phyloP scores from a whole-genome alignment of 2,329 filamentous ascomycete species.

The Colletotrichum orbiculare region DNA sequence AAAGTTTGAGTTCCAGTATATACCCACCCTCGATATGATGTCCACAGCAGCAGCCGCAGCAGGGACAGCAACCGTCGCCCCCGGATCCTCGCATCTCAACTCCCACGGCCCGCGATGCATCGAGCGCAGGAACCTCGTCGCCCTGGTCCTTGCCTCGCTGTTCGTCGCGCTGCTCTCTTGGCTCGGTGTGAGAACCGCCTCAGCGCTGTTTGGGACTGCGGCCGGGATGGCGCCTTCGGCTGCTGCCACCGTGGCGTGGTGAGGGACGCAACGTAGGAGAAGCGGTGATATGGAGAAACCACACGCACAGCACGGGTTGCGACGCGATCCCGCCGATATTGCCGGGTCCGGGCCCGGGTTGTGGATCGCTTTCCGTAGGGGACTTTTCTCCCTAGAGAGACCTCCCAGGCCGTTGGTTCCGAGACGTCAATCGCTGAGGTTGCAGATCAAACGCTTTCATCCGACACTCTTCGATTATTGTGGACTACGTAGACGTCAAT shows the following conservation, averaged over 20 bases:
- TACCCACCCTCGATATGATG: conserved; percentile 59
- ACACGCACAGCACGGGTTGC: neutral
- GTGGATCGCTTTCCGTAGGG: neutral
- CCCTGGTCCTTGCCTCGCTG: conserved; percentile 53
- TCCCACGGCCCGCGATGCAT: conserved; percentile 44
- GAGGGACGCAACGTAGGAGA: neutral
- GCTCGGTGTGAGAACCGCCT: conserved; percentile 39
- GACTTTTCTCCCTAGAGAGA: neutral
- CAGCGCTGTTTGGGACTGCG: conserved; percentile 20
- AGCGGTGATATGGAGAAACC: neutral
- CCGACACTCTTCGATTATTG: neutral
- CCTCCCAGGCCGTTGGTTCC: conserved; percentile 1
- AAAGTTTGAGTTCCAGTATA: conserved; percentile 77
- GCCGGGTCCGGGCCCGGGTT: conserved; percentile 2
- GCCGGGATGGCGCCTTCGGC: conserved; percentile 3
- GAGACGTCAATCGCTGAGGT: conserved; percentile 10
- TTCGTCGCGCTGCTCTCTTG: conserved; percentile 42
- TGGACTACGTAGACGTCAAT: conserved; percentile 1
- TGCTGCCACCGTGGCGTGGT: neutral
- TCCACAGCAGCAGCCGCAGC: conserved; percentile 44
- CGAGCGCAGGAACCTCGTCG: conserved; percentile 52
- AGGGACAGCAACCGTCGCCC: conserved; percentile 40
- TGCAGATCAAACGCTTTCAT: conserved; percentile 28
- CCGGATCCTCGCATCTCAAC: neutral
- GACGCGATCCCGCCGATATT: conserved; percentile 5